Conservation (phyloP, 73 alveolate genomes). For the Symbiodinium natans region DNA sequence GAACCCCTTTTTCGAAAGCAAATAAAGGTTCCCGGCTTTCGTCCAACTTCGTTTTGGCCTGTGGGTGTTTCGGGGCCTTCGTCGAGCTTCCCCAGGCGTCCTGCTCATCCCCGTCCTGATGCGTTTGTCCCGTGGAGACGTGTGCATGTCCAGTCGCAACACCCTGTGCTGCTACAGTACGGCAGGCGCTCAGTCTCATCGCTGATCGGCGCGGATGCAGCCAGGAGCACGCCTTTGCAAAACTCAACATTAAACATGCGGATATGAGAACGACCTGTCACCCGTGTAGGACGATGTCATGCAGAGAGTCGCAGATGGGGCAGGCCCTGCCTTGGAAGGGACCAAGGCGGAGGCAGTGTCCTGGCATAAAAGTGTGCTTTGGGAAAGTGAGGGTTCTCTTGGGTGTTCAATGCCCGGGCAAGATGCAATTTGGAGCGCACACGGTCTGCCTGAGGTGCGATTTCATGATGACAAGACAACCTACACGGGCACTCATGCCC, state of each 20-base stretch:
- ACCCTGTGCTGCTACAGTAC: neutral
- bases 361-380: neutral
- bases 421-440: no score
- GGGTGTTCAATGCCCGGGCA: conserved; percentile 95
- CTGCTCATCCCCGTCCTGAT: no score
- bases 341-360: conserved; percentile 64
- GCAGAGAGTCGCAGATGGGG: conserved; percentile 81
- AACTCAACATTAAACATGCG: neutral
- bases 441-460: conserved; percentile 90
- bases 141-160: neutral
- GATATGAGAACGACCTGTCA: neutral
- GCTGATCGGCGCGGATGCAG: conserved; percentile 68
- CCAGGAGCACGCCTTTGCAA: neutral
- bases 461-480: conserved; percentile 96
- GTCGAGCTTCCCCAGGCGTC: no score
- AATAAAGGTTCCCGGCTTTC: no score
- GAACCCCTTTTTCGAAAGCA: no score
- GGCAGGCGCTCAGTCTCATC: conserved; percentile 90
- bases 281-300: conserved; percentile 50
- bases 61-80: no score
- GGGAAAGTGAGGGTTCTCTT: conserved; percentile 76
- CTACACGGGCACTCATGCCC: conserved; percentile 98
- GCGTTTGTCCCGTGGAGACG: no score
- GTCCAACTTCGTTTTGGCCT: no score
- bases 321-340: conserved; percentile 75